Conservation (phyloP, 2,329 filamentous ascomycete species). For the Didymella pomorum region DNA sequence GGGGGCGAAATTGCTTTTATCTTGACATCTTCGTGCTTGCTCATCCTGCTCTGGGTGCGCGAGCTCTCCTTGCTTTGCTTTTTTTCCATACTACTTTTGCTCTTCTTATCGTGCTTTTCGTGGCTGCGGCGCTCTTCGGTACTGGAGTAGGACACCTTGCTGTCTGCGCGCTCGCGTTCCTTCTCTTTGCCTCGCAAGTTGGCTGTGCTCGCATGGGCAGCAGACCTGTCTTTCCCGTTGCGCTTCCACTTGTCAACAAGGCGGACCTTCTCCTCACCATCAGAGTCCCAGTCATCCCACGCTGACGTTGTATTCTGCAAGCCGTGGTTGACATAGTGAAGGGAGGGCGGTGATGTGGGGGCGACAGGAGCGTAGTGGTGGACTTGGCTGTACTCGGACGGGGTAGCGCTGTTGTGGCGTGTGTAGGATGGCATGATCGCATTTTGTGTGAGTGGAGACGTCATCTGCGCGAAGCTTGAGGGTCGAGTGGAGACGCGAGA, state of each 20-base stretch:
- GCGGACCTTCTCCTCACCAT: slow-evolving; percentile 41
- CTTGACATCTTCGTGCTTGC: slow-evolving; percentile 4
- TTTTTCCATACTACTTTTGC: slow-evolving; percentile 18
- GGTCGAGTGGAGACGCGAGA: slow-evolving; percentile 38
- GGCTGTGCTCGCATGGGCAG: not conserved
- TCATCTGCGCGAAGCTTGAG: slow-evolving; percentile 20
- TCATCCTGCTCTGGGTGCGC: slow-evolving; percentile 8
- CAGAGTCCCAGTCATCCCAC: slow-evolving; percentile 50
- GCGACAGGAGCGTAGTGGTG: slow-evolving; percentile 32
- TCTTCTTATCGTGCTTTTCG: slow-evolving; percentile 25
- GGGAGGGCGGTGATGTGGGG: slow-evolving; percentile 26
- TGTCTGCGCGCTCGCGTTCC: slow-evolving; percentile 18
- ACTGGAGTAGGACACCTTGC: slow-evolving; percentile 15
- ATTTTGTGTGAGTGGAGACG: slow-evolving; percentile 16
- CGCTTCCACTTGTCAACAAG: slow-evolving; percentile 39
- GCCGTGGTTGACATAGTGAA: slow-evolving; percentile 31
- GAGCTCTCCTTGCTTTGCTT: slow-evolving; percentile 25
- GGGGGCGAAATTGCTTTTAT: slow-evolving; percentile 10
- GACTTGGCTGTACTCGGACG: slow-evolving; percentile 39
- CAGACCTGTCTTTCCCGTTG: slow-evolving; percentile 13
- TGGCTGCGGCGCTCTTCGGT: slow-evolving; percentile 12
- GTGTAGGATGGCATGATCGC: slow-evolving; percentile 23
- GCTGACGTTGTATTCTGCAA: slow-evolving; percentile 44
- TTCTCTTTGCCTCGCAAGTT: slow-evolving; percentile 16
- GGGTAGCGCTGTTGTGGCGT: slow-evolving; percentile 39